Evolutionary conservation across 495 filamentous ascomycete species (phyloP).

Genomic region (Aspergillus egyptiacus): DNA sequence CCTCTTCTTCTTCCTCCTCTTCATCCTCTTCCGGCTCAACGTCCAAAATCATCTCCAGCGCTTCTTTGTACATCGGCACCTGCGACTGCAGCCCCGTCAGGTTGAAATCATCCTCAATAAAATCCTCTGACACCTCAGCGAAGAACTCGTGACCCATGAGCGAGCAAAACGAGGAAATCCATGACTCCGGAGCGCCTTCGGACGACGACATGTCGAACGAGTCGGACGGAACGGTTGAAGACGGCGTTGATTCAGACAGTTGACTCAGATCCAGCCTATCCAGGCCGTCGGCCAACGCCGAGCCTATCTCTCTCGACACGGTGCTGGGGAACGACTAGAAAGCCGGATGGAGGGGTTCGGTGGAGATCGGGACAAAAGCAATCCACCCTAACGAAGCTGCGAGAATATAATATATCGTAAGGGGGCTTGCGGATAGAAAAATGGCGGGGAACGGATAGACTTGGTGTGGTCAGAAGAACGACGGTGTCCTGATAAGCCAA

Average conservation of each 20-base stretch:
- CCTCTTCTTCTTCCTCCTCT: conserved; percentile 67
- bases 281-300: conserved; percentile 48
- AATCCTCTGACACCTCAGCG: conserved; percentile 96
- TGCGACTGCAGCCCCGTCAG: conserved; percentile 89
- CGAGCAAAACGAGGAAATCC: conserved; percentile 96
- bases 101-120: conserved; percentile 99
- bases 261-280: conserved; percentile 48
- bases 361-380: too few relatives aligned
- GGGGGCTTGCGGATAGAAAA: not conserved
- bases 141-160: conserved; percentile 97
- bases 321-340: conserved; percentile 36
- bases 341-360: not conserved
- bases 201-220: conserved; percentile 60
- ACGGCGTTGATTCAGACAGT: conserved; percentile 46
- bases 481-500: conserved; percentile 20
- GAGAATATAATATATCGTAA: not conserved
- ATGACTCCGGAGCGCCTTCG: conserved; percentile 82
- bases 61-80: conserved; percentile 99
- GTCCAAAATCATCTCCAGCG: conserved; percentile 93
- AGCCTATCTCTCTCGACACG: conserved; percentile 49
- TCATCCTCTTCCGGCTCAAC: conserved; percentile 94
- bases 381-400: not conserved
- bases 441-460: not conserved
- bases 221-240: conserved; percentile 38
- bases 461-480: conserved; percentile 16